Evolutionary conservation across 768 basidiomycete species (phyloP).

Genomic region (Dentipellis sp.): DNA sequence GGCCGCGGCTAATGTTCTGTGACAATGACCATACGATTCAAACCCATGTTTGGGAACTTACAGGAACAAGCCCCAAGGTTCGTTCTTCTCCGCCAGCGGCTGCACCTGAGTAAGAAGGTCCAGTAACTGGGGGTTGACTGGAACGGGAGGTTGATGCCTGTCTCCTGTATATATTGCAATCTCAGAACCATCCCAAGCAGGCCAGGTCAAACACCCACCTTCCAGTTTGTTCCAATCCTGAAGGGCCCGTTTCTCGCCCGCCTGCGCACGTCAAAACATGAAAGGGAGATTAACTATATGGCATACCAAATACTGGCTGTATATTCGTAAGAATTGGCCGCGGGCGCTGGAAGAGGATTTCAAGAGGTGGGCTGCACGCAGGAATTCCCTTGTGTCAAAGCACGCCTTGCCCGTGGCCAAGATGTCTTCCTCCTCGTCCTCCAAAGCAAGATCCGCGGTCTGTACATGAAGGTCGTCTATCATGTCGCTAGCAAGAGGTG

Average conservation of each 20-base stretch:
- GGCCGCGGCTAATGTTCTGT: constrained; percentile 50
- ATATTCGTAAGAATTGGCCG: constrained; percentile 67
- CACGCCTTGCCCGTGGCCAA: constrained; percentile 64
- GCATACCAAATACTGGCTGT: constrained; percentile 82
- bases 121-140: constrained; percentile 50
- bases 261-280: constrained; percentile 32
- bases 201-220: constrained; percentile 33
- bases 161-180: constrained; percentile 38
- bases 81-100: constrained; percentile 39
- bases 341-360: constrained; percentile 58
- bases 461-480: neutral
- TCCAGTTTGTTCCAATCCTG: constrained; percentile 81
- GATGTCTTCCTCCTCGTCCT: constrained; percentile 61
- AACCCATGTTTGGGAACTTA: constrained; percentile 30
- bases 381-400: constrained; percentile 70
- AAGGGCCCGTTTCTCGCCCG: constrained; percentile 73
- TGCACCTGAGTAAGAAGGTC: constrained; percentile 41
- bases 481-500: constrained; percentile 7
- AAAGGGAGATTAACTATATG: neutral
- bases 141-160: constrained; percentile 57
- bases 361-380: constrained; percentile 60
- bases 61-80: constrained; percentile 85
- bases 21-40: neutral
- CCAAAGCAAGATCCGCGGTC: constrained; percentile 23
- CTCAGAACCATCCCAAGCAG: no score